phyloP scores from a whole-genome alignment of 805 yeast species.

The Diddensiella transvaalensis region DNA sequence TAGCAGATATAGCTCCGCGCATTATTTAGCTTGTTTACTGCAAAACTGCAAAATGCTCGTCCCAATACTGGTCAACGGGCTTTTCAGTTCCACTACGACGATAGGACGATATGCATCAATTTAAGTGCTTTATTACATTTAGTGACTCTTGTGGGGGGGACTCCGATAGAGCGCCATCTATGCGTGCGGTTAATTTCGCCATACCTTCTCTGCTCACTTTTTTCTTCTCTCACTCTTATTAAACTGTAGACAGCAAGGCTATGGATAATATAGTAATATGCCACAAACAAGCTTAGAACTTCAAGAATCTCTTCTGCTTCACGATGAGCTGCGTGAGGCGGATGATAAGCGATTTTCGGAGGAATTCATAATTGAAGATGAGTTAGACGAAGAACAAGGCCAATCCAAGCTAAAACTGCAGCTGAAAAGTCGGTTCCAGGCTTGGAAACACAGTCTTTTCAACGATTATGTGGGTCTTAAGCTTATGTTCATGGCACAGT shows the following conservation, averaged over 20 bases:
- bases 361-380: constrained; percentile 1
- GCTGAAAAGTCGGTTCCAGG: background rate
- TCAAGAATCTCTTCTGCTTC: background rate
- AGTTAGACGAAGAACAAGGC: background rate
- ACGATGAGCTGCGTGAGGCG: background rate
- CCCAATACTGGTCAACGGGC: no score
- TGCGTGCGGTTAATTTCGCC: no score
- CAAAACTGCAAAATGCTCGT: no score
- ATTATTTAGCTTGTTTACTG: no score
- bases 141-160: constrained; percentile 1
- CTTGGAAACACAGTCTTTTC: constrained; percentile 2
- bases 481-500: constrained; percentile 57
- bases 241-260: no score
- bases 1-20: no score
- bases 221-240: no score
- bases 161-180: background rate
- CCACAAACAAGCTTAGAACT: background rate
- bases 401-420: background rate
- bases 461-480: constrained; percentile 48
- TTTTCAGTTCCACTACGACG: no score
- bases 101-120: background rate
- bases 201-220: no score
- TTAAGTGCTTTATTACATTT: background rate
- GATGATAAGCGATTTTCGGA: constrained; percentile 1
- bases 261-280: background rate